A percentile compares a stretch with the other conserved stretches of the same genome.
These are phyloP conservation scores for Colletotrichum tabaci DNA, from an alignment of 2,329 filamentous ascomycete genomes.

Conservation along the genomic window DNA sequence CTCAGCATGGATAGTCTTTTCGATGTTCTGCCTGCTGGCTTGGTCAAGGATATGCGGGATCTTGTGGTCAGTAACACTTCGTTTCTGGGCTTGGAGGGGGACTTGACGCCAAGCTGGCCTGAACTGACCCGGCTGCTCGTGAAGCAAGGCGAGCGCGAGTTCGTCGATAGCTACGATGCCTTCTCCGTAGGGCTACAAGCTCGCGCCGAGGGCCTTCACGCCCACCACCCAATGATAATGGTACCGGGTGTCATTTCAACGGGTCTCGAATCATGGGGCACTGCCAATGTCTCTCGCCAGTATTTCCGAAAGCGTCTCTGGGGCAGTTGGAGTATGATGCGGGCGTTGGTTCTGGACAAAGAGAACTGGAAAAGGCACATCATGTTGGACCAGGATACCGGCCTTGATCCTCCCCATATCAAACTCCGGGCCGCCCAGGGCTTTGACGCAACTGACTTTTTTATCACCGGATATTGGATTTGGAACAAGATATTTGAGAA, in stretches of 20 bases:
- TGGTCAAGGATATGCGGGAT: slow-evolving; percentile 89
- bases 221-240: slow-evolving; percentile 94
- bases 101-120: slow-evolving; percentile 8
- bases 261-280: slow-evolving; percentile 96
- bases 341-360: slow-evolving; percentile 92
- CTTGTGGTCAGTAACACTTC: slow-evolving; percentile 75
- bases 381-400: slow-evolving; percentile 94
- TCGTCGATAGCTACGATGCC: slow-evolving; percentile 89
- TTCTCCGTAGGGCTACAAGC: slow-evolving; percentile 92
- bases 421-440: slow-evolving; percentile 95
- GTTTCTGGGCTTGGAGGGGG: not conserved
- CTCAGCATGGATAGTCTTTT: slow-evolving; percentile 88
- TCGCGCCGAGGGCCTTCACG: slow-evolving; percentile 83
- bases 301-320: slow-evolving; percentile 96
- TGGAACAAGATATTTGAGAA: slow-evolving; percentile 99
- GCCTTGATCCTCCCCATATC: slow-evolving; percentile 89
- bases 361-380: slow-evolving; percentile 95
- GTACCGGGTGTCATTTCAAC: slow-evolving; percentile 98
- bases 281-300: slow-evolving; percentile 83
- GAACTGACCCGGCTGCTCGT: slow-evolving; percentile 40
- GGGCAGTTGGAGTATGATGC: slow-evolving; percentile 99
- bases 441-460: slow-evolving; percentile 98
- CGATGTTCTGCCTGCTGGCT: slow-evolving; percentile 88
- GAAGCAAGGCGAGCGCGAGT: slow-evolving; percentile 86
- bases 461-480: slow-evolving; percentile 94